Conservation (phyloP, 768 basidiomycete species). For the Suillus sp. region DNA sequence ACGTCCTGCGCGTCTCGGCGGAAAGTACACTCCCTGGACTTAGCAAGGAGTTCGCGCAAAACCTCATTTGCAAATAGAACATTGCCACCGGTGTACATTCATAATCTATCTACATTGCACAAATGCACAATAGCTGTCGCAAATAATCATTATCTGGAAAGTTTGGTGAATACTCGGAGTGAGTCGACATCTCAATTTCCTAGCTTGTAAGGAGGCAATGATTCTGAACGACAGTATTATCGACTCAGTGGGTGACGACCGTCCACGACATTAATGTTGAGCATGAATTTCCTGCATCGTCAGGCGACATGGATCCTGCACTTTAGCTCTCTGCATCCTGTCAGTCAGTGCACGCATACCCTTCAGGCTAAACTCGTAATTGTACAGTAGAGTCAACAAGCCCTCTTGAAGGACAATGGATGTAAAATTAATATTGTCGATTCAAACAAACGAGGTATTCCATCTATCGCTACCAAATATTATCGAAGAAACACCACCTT, state of each 20-base stretch:
- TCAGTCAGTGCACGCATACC: background rate
- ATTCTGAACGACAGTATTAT: background rate
- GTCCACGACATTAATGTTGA: background rate
- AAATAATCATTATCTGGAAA: background rate
- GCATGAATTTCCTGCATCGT: background rate
- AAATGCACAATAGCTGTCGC: background rate
- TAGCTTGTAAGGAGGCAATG: background rate
- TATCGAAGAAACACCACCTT: conserved; percentile 3
- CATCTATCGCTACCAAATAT: background rate
- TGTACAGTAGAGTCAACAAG: background rate
- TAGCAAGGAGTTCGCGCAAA: background rate
- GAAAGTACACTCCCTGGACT: background rate
- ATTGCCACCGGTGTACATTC: background rate
- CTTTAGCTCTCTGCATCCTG: background rate
- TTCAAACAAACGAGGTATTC: background rate
- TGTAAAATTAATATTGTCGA: background rate
- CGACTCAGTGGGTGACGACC: background rate
- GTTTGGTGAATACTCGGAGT: background rate
- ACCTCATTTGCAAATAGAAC: background rate
- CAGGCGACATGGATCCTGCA: background rate
- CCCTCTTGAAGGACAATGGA: background rate
- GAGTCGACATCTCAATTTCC: background rate
- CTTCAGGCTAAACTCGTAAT: background rate
- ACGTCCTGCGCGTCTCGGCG: background rate
- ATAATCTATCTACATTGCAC: background rate